Conservation (phyloP, 192 early-diverging fungal species). For the Backusella luteola region DNA sequence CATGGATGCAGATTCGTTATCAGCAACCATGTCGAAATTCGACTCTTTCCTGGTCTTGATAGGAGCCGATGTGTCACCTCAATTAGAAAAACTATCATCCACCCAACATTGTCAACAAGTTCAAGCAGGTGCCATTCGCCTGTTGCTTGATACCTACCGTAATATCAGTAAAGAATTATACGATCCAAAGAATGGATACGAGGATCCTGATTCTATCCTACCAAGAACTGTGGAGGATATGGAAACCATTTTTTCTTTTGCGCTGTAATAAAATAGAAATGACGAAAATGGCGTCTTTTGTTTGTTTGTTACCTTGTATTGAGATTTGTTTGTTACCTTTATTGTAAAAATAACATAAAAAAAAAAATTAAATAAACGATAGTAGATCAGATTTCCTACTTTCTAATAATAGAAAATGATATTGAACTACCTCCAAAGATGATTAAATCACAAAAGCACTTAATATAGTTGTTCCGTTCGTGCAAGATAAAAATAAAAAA, state of each 20-base stretch:
- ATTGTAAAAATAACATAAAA: background rate
- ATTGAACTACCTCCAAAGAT: too few species aligned
- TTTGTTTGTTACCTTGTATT: background rate
- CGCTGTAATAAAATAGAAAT: conserved; percentile 11
- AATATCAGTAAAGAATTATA: conserved; percentile 51
- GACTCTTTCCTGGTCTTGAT: conserved; percentile 67
- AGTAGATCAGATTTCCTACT: background rate
- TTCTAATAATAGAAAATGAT: too few species aligned
- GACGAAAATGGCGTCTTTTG: background rate
- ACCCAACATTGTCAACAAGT: conserved; percentile 50
- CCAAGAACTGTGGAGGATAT: conserved; percentile 70
- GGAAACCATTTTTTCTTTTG: conserved; percentile 58
- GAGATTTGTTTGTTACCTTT: background rate
- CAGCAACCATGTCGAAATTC: conserved; percentile 53
- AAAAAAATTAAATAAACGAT: background rate
- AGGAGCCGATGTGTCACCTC: conserved; percentile 54
- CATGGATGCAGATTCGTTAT: conserved; percentile 53
- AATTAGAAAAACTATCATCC: conserved; percentile 48
- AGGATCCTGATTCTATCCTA: conserved; percentile 61
- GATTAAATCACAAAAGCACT: too few species aligned
- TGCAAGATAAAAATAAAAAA: background rate
- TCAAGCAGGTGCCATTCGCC: conserved; percentile 47
- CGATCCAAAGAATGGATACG: conserved; percentile 60
- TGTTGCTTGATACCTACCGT: conserved; percentile 65
- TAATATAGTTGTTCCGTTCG: too few species aligned